Evolutionary conservation across 805 yeast genomes (phyloP).

Genomic region (Myxozyma neotropica): DNA sequence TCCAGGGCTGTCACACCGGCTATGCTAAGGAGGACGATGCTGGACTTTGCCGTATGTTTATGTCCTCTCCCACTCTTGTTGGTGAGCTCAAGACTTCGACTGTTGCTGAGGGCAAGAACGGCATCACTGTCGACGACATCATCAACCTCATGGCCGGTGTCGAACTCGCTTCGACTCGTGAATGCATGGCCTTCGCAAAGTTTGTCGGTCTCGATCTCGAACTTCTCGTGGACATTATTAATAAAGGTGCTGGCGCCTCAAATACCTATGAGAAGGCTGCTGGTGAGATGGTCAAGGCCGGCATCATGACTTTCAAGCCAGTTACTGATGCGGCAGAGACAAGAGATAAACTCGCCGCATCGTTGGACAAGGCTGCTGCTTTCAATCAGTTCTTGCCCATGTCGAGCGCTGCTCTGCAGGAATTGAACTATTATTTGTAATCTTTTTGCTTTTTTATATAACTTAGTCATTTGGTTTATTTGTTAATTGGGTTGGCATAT

Average conservation of each 20-base stretch:
- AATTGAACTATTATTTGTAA: slow-evolving; percentile 15
- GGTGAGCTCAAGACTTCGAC: slow-evolving; percentile 16
- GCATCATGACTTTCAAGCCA: slow-evolving; percentile 2
- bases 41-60: slow-evolving; percentile 25
- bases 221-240: slow-evolving; percentile 20
- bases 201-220: slow-evolving; percentile 25
- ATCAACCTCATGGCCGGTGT: slow-evolving; percentile 26
- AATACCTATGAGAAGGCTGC: slow-evolving; percentile 17
- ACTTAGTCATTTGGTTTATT: not conserved
- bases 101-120: slow-evolving; percentile 15
- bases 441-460: not conserved
- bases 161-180: slow-evolving; percentile 26
- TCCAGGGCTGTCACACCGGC: slow-evolving; percentile 13
- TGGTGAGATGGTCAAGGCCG: slow-evolving; percentile 14
- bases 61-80: slow-evolving; percentile 19
- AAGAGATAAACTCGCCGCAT: slow-evolving; percentile 8
- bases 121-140: slow-evolving; percentile 24
- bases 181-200: slow-evolving; percentile 29
- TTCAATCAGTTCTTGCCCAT: slow-evolving; percentile 23
- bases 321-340: slow-evolving; percentile 7
- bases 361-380: slow-evolving; percentile 15
- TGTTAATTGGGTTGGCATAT: slow-evolving; percentile 1
- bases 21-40: slow-evolving; percentile 24
- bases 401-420: slow-evolving; percentile 26
- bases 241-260: slow-evolving; percentile 27